phyloP scores from a whole-genome alignment of 129 eudicot species.

The Silybum marianum region DNA sequence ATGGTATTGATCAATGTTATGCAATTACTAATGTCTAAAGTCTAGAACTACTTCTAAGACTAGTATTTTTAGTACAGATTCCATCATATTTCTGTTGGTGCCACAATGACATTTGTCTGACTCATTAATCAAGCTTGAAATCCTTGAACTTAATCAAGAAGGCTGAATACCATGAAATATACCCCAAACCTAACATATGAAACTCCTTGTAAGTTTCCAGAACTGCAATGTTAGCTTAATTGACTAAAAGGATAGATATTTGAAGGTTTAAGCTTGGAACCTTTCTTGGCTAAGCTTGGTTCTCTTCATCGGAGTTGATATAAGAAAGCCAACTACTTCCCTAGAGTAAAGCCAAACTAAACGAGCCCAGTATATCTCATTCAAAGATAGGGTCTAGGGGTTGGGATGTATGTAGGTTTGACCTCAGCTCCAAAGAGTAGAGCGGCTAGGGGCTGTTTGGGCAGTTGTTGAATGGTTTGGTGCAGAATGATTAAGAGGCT shows the following conservation, averaged over 20 bases:
- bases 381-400: not conserved
- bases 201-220: not conserved
- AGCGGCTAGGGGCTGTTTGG: too few relatives aligned
- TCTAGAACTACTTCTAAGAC: not conserved
- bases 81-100: constrained; percentile 3
- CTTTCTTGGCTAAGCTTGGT: not conserved
- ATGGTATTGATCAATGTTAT: not conserved
- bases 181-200: not conserved
- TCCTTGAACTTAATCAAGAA: not conserved
- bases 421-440: not conserved
- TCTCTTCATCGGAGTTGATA: not conserved
- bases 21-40: not conserved
- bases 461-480: too few relatives aligned
- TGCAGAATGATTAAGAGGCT: too few relatives aligned
- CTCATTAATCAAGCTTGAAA: constrained; percentile 2
- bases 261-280: not conserved
- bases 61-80: not conserved
- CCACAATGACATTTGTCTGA: not conserved
- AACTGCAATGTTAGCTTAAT: not conserved
- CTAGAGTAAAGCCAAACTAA: not conserved
- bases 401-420: not conserved
- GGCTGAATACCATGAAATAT: not conserved
- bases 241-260: not conserved
- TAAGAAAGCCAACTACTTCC: not conserved
- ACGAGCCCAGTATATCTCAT: not conserved